Base-by-base conservation (phyloP, 2,329 filamentous ascomycete genomes). In the Botrytis cinerea region DNA sequence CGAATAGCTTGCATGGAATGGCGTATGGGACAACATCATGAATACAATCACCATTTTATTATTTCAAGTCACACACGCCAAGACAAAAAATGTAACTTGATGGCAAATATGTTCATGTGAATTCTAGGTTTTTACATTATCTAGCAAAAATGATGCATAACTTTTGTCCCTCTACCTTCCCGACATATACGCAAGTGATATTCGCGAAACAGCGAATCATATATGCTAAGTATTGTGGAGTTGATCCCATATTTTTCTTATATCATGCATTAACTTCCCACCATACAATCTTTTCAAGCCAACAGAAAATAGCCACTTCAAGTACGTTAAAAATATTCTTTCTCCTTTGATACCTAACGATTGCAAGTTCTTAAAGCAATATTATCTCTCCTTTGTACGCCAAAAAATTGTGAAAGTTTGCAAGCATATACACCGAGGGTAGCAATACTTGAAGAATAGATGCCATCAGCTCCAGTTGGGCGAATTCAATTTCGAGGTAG, bases 1-100 rank as follows among this genome's bases (percentile, higher is more conserved):
- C 16, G 62, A 72, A n/a, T 40, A 72, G 61, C 35, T 68, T 70
- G 66, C 54, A 73, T 64, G 60, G 59, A 28, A 71, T 54, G 45
- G 28, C 46, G 46, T 32, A 51, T 63, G 38, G 70, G 32, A 40
- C 20, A 57, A 28, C 32, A 22, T 45, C 32, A 64, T 64, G 25
- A 28, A 64, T 71, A 28, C 43, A 63, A 66, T 57, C 64, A 68
- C 48, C 64, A 57, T 43, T 68, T 57, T 18, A 57, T 28, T 43
- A 40, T 12, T 68, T 68, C 25, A 2, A 43, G 25, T 10, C 8
- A 57, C 9, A 25, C 25, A 9, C 16, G 20, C 38, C 5, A 22
- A 22, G 5, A 38, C 14, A 35, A n/a, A 28, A 4, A 7, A n/a
- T 4, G 7, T 32, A 14, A 57, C 28, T 28, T 57, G 5, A 32